Base-by-base conservation (phyloP, 768 basidiomycete genomes). In the Plicaturopsis crispa region DNA sequence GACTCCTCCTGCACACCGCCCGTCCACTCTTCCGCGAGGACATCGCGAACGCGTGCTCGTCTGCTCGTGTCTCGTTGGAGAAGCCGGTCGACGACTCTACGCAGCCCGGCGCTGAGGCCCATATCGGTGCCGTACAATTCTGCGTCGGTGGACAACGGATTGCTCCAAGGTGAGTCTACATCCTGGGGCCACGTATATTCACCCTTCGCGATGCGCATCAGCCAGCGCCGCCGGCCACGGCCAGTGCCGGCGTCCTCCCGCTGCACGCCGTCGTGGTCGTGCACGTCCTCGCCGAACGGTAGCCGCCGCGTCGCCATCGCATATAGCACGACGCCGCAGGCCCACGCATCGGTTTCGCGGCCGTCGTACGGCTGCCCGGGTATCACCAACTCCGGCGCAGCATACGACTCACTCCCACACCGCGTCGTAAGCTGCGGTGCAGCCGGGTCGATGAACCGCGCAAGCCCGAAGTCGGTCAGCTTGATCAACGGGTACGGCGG, bases 391-490 rank as follows among this genome's bases (percentile, higher is more conserved):
- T 86, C 83, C 0, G 83, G 83, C 6, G 88, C 87, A 5, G 89
- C 87, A 58, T 92, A 92, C 0, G 82, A 84, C 54, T 94, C 89
- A 20, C 80, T 84, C 5, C 90, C 89, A 57, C 90, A 94, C 1
- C 89, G 74, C 8, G 89, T 92, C 13, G 70, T 69, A 8, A 92
- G 65, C 12, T 78, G 60, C 1, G 81, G 82, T 1, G 64, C 49
- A 4, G 69, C 59, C 11, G 79, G 70, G 48, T 85, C 75, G 47
- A 91, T 78, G 58, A 89, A 89, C 19, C 88, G 72, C 12, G 87
- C 79, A n/a, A 94, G 73, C 5, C 90, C 89, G 51, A 92, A 94
- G 54, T 94, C 90, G 31, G 84, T 84, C 6, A 92, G 67, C 53
- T 90, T 89, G 59, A 92, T 66, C 5, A 91, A 67, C 1, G 85